These are phyloP conservation scores for Athelia psychrophila DNA, from an alignment of 1,284 basidiomycete genomes.

Conservation along the genomic window DNA sequence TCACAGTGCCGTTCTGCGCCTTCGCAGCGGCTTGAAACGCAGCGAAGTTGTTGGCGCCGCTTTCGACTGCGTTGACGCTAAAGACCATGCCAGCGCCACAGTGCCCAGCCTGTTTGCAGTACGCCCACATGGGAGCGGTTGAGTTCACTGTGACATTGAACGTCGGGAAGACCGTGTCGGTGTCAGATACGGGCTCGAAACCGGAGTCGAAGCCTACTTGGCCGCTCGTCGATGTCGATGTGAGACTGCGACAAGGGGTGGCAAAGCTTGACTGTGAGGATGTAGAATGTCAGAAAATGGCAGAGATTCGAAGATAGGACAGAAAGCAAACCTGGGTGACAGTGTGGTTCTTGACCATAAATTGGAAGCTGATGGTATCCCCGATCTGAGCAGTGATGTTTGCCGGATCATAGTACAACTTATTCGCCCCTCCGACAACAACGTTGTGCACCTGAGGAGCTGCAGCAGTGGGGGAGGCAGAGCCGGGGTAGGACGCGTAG, in stretches of 20 bases:
- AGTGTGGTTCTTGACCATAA: conserved; percentile 47
- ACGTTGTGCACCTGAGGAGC: conserved; percentile 33
- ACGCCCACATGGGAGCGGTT: conserved; percentile 1
- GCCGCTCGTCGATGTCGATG: conserved; percentile 43
- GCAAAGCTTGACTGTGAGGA: conserved; percentile 56
- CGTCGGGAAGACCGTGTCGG: conserved; percentile 43
- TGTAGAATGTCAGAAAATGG: not conserved
- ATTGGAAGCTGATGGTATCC: conserved; percentile 63
- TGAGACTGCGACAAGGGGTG: conserved; percentile 48
- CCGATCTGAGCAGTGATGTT: conserved; percentile 55
- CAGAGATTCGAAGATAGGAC: not conserved
- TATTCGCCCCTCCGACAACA: conserved; percentile 45
- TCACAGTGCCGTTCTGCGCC: conserved; percentile 35
- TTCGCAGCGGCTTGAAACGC: conserved; percentile 52
- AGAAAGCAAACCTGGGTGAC: conserved; percentile 35
- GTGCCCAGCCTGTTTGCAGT: conserved; percentile 31
- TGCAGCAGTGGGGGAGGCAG: conserved; percentile 28
- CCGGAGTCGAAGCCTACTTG: conserved; percentile 60
- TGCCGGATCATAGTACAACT: conserved; percentile 47
- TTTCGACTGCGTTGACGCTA: conserved; percentile 53
- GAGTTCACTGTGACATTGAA: conserved; percentile 7
- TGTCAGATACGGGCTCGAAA: conserved; percentile 49
- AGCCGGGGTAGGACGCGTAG: conserved; percentile 26
- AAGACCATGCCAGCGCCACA: conserved; percentile 68
- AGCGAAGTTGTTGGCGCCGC: conserved; percentile 50